A percentile compares a stretch with the other conserved stretches of the same genome.
Conservation (phyloP, 2,329 filamentous ascomycete genomes). For the Ceratocystis harringtonii region DNA sequence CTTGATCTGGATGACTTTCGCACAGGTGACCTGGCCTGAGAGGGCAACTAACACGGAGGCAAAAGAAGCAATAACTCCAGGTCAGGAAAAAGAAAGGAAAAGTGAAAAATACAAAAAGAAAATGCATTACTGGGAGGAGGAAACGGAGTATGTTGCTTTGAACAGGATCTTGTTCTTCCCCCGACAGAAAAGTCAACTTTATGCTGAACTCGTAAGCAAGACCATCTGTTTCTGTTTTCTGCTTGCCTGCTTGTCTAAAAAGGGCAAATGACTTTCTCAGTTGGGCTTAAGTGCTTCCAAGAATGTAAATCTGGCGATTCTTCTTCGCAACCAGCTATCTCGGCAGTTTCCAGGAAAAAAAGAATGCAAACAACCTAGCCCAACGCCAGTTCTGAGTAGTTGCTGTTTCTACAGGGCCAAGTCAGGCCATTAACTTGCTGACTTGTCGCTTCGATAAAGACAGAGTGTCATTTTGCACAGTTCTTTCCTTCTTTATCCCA, state of each 20-base stretch:
- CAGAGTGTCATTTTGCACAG: slow-evolving; percentile 1
- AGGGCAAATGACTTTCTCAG: slow-evolving; percentile 2
- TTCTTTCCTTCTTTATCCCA: background rate
- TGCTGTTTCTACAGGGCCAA: background rate
- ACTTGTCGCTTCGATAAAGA: background rate
- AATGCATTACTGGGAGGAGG: background rate
- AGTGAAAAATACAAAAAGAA: background rate
- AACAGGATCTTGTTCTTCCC: background rate
- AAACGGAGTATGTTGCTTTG: background rate
- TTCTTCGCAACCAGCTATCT: background rate
- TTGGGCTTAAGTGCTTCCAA: slow-evolving; percentile 15
- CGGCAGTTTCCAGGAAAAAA: background rate
- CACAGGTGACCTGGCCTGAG: slow-evolving; percentile 11
- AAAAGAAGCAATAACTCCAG: background rate
- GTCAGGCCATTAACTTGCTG: background rate
- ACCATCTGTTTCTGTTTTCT: background rate
- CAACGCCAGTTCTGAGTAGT: background rate
- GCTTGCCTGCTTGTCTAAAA: background rate
- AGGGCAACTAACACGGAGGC: slow-evolving; percentile 12
- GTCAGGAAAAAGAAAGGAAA: no score
- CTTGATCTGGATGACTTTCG: background rate
- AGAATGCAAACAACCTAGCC: background rate
- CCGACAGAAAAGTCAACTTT: background rate
- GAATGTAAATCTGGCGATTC: slow-evolving; percentile 11
- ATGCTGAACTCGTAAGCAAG: background rate